Conservation (phyloP, 495 filamentous ascomycete species). For the Chlorociboria aeruginascens region DNA sequence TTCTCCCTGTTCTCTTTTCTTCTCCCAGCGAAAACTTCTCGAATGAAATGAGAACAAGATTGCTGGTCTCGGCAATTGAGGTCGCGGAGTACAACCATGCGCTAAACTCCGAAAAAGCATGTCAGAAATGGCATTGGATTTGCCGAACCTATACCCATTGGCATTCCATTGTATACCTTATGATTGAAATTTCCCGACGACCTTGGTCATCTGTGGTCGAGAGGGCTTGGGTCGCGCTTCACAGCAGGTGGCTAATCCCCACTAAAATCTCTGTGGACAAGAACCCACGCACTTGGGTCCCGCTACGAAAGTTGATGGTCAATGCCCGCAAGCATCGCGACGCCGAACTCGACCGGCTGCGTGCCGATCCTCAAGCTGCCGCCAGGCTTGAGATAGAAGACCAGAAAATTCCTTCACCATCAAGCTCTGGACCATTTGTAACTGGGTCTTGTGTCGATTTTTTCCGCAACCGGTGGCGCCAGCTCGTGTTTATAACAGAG, state of each 20-base stretch:
- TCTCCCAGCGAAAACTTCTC: slow-evolving; percentile 21
- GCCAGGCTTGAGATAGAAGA: slow-evolving; percentile 24
- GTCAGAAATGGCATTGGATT: slow-evolving; percentile 46
- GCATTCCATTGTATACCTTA: slow-evolving; percentile 44
- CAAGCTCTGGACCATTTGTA: slow-evolving; percentile 24
- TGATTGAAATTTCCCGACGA: slow-evolving; percentile 38
- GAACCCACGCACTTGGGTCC: slow-evolving; percentile 37
- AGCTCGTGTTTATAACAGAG: slow-evolving; percentile 16
- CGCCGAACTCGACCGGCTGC: slow-evolving; percentile 27
- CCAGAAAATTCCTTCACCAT: slow-evolving; percentile 19
- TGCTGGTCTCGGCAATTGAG: slow-evolving; percentile 34
- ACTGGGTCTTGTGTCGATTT: slow-evolving; percentile 14
- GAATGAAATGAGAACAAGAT: slow-evolving; percentile 26
- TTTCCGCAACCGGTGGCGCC: slow-evolving; percentile 29
- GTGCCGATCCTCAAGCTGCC: slow-evolving; percentile 21
- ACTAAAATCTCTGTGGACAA: slow-evolving; percentile 25
- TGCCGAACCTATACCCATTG: slow-evolving; percentile 49
- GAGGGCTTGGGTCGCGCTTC: slow-evolving; percentile 41
- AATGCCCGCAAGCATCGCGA: slow-evolving; percentile 36
- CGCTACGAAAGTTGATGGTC: slow-evolving; percentile 37
- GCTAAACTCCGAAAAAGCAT: slow-evolving; percentile 33
- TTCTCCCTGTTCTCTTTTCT: slow-evolving; percentile 30
- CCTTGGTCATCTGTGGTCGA: slow-evolving; percentile 38
- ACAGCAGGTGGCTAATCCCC: slow-evolving; percentile 35
- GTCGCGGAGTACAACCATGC: slow-evolving; percentile 44